phyloP scores from a whole-genome alignment of 805 yeast genomes.

The Torulaspora indica region DNA sequence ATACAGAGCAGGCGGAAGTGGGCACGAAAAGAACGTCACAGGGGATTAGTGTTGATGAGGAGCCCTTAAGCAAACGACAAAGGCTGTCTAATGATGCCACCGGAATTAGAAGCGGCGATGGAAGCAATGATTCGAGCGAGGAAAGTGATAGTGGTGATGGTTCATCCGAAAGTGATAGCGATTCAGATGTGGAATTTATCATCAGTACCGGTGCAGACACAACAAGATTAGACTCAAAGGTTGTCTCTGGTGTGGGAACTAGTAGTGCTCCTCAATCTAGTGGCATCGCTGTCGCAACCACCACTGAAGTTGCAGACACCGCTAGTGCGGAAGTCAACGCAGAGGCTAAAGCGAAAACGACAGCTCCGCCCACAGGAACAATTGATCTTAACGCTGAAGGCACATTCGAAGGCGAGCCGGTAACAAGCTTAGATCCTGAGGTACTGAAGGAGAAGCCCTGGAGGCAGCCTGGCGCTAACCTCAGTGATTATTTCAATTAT shows the following conservation, averaged over 20 bases:
- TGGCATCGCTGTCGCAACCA: constrained; percentile 11
- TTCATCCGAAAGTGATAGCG: constrained; percentile 44
- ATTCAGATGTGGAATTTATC: constrained; percentile 78
- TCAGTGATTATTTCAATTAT: constrained; percentile 89
- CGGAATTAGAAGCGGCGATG: constrained; percentile 21
- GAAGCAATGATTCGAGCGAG: constrained; percentile 37
- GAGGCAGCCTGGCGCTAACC: constrained; percentile 96
- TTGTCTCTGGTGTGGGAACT: constrained; percentile 15
- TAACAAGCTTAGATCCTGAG: constrained; percentile 75
- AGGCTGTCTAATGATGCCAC: constrained; percentile 13
- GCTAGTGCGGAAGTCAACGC: constrained; percentile 8
- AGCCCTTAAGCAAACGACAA: constrained; percentile 9
- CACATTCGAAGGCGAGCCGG: constrained; percentile 67
- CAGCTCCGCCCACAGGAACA: constrained; percentile 24
- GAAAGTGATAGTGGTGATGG: constrained; percentile 44
- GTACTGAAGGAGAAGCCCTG: constrained; percentile 92
- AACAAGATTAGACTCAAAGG: constrained; percentile 27
- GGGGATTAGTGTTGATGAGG: constrained; percentile 12
- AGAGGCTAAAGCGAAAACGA: constrained; percentile 14
- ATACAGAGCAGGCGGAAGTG: constrained; percentile 21
- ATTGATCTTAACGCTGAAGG: constrained; percentile 36
- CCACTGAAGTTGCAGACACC: constrained; percentile 4
- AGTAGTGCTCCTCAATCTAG: constrained; percentile 16
- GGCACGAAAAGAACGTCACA: constrained; percentile 24
- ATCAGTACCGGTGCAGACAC: constrained; percentile 46